Evolutionary conservation across 352 stramenopile species (phyloP).

Genomic region (Aphanomyces cochlioides): DNA sequence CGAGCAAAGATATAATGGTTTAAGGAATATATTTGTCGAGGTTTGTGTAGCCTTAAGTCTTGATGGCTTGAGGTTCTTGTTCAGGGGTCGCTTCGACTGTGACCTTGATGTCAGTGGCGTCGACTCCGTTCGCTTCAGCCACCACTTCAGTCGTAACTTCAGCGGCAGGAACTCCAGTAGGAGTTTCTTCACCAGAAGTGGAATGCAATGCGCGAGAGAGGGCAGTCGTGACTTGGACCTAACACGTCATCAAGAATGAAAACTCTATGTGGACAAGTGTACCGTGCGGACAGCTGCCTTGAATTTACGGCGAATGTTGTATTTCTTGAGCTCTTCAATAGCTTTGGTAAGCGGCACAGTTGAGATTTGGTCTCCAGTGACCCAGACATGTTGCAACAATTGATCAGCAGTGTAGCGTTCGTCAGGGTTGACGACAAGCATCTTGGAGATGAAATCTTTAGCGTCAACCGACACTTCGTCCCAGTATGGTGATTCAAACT

Average conservation of each 20-base stretch:
- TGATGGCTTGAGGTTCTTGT: not conserved
- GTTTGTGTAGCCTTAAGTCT: not conserved
- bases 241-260: not conserved
- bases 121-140: not conserved
- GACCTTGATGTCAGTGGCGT: conserved; percentile 9
- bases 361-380: conserved; percentile 43
- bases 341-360: conserved; percentile 90
- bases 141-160: not conserved
- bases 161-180: not conserved
- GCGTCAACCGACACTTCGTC: conserved; percentile 85
- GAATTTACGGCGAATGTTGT: conserved; percentile 94
- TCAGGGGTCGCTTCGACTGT: not conserved
- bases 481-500: conserved; percentile 88
- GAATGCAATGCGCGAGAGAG: conserved; percentile 52
- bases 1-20: no score
- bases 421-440: conserved; percentile 79
- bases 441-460: conserved; percentile 87
- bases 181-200: no score
- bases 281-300: conserved; percentile 90
- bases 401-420: conserved; percentile 56
- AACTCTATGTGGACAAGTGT: not conserved
- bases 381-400: conserved; percentile 71
- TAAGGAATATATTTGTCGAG: no score
- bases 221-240: conserved; percentile 62
- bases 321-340: conserved; percentile 88